Evolutionary conservation across 176 grass and related monocot species (phyloP), one percentile per base, ranked within the genome.

Genomic region (Leersia perrieri): DNA sequence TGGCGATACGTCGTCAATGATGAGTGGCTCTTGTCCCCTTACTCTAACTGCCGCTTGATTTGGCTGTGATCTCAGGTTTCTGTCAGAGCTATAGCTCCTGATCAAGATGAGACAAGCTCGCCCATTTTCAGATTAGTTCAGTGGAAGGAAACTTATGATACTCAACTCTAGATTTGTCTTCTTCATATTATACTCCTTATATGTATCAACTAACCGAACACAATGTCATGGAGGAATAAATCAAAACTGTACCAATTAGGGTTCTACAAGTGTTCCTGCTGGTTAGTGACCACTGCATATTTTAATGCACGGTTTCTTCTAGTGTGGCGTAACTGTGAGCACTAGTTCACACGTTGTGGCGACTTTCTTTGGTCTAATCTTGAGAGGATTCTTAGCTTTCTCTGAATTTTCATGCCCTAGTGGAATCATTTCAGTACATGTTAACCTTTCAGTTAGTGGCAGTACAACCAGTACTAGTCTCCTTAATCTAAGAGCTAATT

Each of bases 21-120:
- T 83, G 1, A 79, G 78, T 60, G 80, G 11, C 11, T 8, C 29
- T 88, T 79, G 60, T 73, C 70, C 67, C 68, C 61, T 72, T n/a
- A n/a, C 73, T 76, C 73, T 88, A 86, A 53, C 73, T 22, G 47
- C 82, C 40, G 45, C 30, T 28, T 39, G 20, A 23, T 58, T 58
- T 49, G 16, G 16, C 35, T 20, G 51, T 3, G 8, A 66, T 61
- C 33, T 23, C 30, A 70, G 14, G 27, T 63, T 18, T 33, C 79
- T 18, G 30, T n/a, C 55, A 40, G 31, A 55, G 9, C 60, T 12
- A 47, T n/a, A 23, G 15, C 42, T 20, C 22, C 14, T 20, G 20
- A 47, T 34, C 22, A 9, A 72, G 33, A 25, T 27, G 14, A 27
- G 12, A 25, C 76, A 33, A 10, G 29, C 12, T 58, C 22, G 29